phyloP scores from a whole-genome alignment of 805 yeast species.

The Starmerella khaoyaiensis region DNA sequence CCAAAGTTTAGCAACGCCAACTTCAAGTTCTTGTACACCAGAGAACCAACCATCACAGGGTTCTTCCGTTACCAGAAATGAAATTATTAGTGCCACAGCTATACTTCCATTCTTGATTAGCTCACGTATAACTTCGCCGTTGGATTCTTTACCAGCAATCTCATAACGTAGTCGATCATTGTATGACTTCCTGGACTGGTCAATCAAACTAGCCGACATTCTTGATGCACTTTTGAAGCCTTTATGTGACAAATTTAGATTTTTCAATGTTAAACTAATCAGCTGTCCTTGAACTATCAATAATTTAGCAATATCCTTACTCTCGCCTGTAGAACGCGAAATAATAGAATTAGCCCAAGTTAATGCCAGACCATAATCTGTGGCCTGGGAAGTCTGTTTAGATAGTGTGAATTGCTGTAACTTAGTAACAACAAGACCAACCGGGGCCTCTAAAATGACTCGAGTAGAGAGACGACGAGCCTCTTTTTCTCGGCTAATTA shows the following conservation, averaged over 20 bases:
- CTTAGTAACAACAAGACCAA: not conserved
- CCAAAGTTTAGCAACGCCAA: conserved; percentile 18
- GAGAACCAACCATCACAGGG: no score
- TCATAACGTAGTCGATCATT: no score
- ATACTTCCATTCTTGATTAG: no score
- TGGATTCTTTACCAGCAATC: no score
- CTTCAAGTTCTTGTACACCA: not conserved
- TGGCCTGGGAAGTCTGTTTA: not conserved
- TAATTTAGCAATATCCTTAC: not conserved
- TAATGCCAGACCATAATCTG: conserved; percentile 6
- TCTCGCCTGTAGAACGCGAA: not conserved
- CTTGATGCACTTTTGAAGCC: conserved; percentile 1
- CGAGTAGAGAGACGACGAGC: not conserved
- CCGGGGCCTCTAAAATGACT: not conserved
- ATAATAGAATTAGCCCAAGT: conserved; percentile 3
- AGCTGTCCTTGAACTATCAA: conserved; percentile 6
- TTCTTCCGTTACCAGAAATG: no score
- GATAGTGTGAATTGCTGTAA: not conserved
- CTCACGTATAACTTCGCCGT: no score
- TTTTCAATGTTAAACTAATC: not conserved
- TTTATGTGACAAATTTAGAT: not conserved
- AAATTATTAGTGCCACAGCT: no score
- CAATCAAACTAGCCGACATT: conserved; percentile 5
- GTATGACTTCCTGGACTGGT: conserved; percentile 3
- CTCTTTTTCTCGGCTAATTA: conserved; percentile 4